These are phyloP conservation scores for Cyphellophora attinorum DNA, from an alignment of 2,329 filamentous ascomycete genomes.

Conservation along the genomic window DNA sequence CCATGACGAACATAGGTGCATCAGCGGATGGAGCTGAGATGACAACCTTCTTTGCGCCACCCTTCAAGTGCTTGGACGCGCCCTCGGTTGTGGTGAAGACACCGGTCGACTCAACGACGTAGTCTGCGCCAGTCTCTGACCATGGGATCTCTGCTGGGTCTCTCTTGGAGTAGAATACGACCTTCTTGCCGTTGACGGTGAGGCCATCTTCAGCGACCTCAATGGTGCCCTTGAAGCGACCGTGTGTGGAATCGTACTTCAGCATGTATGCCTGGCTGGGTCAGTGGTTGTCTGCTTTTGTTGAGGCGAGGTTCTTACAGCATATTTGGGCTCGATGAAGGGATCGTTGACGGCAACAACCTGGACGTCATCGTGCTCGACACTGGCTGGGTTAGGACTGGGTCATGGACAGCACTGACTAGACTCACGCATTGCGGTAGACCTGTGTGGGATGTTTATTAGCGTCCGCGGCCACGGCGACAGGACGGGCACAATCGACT, in stretches of 20 bases:
- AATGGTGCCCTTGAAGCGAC: constrained; percentile 88
- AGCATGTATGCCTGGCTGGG: constrained; percentile 87
- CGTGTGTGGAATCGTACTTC: constrained; percentile 98
- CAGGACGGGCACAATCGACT: constrained; percentile 21
- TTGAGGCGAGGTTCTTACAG: constrained; percentile 64
- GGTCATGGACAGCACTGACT: constrained; percentile 5
- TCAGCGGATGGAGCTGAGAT: constrained; percentile 54
- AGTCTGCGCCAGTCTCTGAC: constrained; percentile 75
- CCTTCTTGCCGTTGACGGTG: constrained; percentile 83
- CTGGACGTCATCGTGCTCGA: constrained; percentile 81
- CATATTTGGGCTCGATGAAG: constrained; percentile 97
- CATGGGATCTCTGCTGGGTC: constrained; percentile 88
- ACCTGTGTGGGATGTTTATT: constrained; percentile 37
- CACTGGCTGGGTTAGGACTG: constrained; percentile 30
- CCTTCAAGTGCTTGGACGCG: constrained; percentile 87
- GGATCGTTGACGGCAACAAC: constrained; percentile 98
- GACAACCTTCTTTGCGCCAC: constrained; percentile 96
- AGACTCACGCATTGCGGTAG: constrained; percentile 85
- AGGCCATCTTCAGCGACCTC: constrained; percentile 63
- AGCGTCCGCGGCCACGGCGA: too few relatives aligned
- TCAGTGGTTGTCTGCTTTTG: neutral
- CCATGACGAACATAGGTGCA: constrained; percentile 99
- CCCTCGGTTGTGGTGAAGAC: constrained; percentile 98
- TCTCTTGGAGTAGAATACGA: constrained; percentile 90
- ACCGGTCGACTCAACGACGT: constrained; percentile 96